A percentile compares a stretch with the other conserved stretches of the same genome.
Evolutionary conservation across 2,329 filamentous ascomycete species (phyloP).

Genomic region (Byssochlamys sp.): DNA sequence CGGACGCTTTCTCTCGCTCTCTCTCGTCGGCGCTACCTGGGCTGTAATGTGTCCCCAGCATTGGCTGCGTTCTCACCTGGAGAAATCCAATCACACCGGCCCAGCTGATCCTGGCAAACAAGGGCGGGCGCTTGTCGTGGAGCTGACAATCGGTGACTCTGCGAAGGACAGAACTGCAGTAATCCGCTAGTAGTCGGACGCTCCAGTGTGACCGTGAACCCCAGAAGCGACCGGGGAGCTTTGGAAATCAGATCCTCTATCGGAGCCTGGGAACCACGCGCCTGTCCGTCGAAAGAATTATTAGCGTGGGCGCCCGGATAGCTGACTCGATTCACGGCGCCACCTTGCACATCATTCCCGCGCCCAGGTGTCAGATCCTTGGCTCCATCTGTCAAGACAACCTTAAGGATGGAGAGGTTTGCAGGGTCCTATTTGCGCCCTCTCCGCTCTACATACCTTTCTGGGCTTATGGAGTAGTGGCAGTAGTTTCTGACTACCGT

Average conservation of each 20-base stretch:
- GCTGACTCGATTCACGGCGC: slow-evolving; percentile 1
- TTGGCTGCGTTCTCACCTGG: not conserved
- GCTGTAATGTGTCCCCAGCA: not conserved
- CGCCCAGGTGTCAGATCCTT: slow-evolving; percentile 11
- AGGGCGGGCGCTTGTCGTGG: not conserved
- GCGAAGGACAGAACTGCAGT: not conserved
- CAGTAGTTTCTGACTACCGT: slow-evolving; percentile 14
- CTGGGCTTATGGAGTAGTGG: slow-evolving; percentile 8
- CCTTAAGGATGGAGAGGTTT: slow-evolving; percentile 11
- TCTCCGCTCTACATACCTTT: slow-evolving; percentile 8
- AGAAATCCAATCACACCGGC: not conserved
- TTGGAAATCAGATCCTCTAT: not conserved
- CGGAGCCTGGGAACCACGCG: slow-evolving; percentile 1
- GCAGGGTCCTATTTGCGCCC: slow-evolving; percentile 5
- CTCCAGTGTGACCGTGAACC: not conserved
- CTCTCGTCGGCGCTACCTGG: not conserved
- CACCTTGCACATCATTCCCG: slow-evolving; percentile 9
- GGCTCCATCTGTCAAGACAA: slow-evolving; percentile 20
- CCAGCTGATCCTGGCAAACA: not conserved
- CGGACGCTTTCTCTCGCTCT: not conserved
- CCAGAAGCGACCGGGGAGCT: not conserved
- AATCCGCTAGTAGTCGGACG: not conserved
- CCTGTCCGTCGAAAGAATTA: slow-evolving; percentile 4
- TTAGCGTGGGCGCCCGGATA: slow-evolving; percentile 8
- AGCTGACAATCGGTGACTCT: not conserved